phyloP scores from a whole-genome alignment of 768 basidiomycete species.

The Peribolospora kevripleyi region DNA sequence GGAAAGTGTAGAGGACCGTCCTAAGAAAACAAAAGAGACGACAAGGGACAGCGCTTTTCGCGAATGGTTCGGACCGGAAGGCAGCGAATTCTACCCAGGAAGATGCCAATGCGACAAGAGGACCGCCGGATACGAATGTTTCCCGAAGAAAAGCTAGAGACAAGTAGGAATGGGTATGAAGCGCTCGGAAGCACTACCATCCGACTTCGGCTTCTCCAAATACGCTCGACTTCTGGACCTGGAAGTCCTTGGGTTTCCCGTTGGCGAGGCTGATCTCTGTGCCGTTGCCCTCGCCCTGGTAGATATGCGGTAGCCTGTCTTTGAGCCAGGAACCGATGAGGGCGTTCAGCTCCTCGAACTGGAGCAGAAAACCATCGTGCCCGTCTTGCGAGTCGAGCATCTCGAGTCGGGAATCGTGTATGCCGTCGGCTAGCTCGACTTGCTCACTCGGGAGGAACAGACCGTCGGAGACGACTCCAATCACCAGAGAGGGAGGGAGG shows the following conservation, averaged over 20 bases:
- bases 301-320: constrained; percentile 47
- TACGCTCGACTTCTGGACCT: constrained; percentile 65
- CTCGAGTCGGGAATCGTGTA: constrained; percentile 24
- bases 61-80: too few relatives aligned
- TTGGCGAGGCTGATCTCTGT: constrained; percentile 22
- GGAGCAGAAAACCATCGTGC: constrained; percentile 92
- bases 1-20: too few relatives aligned
- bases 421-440: background rate
- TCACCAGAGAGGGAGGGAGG: constrained; percentile 57
- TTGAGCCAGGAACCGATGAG: constrained; percentile 48
- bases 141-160: too few relatives aligned
- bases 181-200: too few relatives aligned
- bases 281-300: constrained; percentile 20
- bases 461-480: constrained; percentile 80
- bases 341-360: constrained; percentile 78
- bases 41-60: too few relatives aligned
- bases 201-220: constrained; percentile 74
- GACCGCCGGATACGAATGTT: too few relatives aligned
- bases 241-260: too few relatives aligned
- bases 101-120: too few relatives aligned
- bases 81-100: too few relatives aligned
- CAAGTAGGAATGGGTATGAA: too few relatives aligned
- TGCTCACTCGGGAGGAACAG: constrained; percentile 84
- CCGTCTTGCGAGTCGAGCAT: constrained; percentile 58
- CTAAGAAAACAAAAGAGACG: too few relatives aligned